Evolutionary conservation across 2,329 filamentous ascomycete species (phyloP), one percentile per base, ranked within the genome.

Genomic region (Diaporthe aspalathi): DNA sequence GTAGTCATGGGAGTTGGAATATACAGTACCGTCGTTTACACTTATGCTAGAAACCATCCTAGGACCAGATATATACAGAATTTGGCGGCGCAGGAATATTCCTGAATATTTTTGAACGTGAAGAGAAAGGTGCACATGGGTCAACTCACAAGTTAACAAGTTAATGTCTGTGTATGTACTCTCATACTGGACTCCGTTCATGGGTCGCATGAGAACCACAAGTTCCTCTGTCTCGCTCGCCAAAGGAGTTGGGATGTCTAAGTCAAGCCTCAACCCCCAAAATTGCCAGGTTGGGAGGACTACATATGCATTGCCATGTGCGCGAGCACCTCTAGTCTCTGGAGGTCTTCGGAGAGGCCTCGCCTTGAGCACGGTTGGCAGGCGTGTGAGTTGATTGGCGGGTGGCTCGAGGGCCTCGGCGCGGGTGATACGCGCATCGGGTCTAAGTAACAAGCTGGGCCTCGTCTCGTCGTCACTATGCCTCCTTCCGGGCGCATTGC

Each of bases 391-490:
- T 50, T 65, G 60, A 65, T 65, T 65, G 60, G 60, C 27, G 60
- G 60, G 60, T 16, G 38, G 60, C 57, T 38, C 14, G n/a, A 49
- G 14, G 60, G 43, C 43, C 60, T 49, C 60, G 60, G 60, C 60
- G 60, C 60, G 43, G 60, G 45, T 65, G 60, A 65, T 50, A 50
- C 60, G 60, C 45, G 60, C 60, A 65, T 27, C 29, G 45, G 45
- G 60, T 49, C 60, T 49, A 49, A 38, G 35, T 38, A 9, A 35
- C n/a, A 14, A 63, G 45, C 60, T 65, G 45, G 60, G 57, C 24
- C 29, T 65, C 60, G 60, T 50, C 60, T 65, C 60, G 60, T 65
- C 60, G 60, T 65, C 60, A 63, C 43, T 63, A 38, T 63, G 60
- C 60, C 29, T 49, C 29, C n/a, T 35, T 17, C 14, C 22, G 29